A percentile compares a stretch with the other conserved stretches of the same genome.
Conservation (phyloP, 2,329 filamentous ascomycete genomes). For the Cladophialophora chaetospira region DNA sequence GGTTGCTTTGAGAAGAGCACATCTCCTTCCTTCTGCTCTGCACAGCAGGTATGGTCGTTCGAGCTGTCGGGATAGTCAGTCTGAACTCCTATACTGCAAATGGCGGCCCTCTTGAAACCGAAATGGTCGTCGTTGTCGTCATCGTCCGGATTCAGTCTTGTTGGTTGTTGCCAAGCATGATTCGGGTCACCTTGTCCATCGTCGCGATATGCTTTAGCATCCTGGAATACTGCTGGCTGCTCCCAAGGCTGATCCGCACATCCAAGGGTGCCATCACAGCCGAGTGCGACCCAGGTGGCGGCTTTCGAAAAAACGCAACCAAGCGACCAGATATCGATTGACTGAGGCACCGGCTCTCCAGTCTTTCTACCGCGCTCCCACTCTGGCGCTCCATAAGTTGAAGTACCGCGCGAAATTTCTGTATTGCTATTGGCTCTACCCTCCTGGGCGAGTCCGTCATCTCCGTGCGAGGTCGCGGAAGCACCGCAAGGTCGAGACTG, state of each 20-base stretch:
- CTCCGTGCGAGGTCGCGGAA: too few species aligned
- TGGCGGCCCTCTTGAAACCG: background rate
- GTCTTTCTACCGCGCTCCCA: background rate
- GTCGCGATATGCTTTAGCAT: background rate
- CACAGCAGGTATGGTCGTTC: too few species aligned
- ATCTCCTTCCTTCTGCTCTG: too few species aligned
- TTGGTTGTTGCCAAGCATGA: background rate
- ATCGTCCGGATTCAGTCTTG: background rate
- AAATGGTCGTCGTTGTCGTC: background rate
- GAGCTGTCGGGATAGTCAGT: too few species aligned
- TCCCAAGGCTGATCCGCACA: too few species aligned
- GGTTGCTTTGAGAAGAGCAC: background rate
- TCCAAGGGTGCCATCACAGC: slow-evolving; percentile 37
- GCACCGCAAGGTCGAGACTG: too few species aligned
- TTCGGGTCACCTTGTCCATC: background rate
- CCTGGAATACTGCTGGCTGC: background rate
- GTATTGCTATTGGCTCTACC: background rate
- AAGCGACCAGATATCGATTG: slow-evolving; percentile 46
- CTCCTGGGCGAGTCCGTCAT: too few species aligned
- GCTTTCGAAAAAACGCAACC: slow-evolving; percentile 44
- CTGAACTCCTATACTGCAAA: too few species aligned
- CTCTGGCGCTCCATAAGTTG: slow-evolving; percentile 18
- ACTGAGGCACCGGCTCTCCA: slow-evolving; percentile 33
- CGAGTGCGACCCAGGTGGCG: slow-evolving; percentile 44
- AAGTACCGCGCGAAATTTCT: background rate